Conservation (phyloP, 495 filamentous ascomycete genomes). For the Hypoxylon subgilvum region DNA sequence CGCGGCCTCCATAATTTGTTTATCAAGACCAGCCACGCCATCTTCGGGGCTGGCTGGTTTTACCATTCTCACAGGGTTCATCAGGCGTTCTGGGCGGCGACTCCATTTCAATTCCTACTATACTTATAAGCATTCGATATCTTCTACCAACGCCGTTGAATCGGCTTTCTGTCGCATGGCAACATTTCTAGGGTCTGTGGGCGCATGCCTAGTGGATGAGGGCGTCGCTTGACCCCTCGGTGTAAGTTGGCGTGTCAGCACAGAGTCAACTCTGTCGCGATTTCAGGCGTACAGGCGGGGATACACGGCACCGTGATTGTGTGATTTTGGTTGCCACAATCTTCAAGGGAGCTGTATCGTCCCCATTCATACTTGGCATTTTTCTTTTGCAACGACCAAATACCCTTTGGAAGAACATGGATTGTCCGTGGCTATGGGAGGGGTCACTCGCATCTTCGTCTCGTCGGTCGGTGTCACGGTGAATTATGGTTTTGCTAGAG, state of each 20-base stretch:
- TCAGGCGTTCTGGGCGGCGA: constrained; percentile 35
- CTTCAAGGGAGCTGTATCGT: constrained; percentile 26
- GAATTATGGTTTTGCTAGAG: constrained; percentile 15
- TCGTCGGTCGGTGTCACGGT: constrained; percentile 27
- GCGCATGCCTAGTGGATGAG: constrained; percentile 16
- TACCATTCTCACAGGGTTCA: constrained; percentile 22
- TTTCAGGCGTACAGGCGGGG: constrained; percentile 27
- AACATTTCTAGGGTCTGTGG: constrained; percentile 13
- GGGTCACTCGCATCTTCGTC: constrained; percentile 9
- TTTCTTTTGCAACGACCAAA: constrained; percentile 19
- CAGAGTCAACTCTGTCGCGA: constrained; percentile 19
- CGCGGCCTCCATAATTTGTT: constrained; percentile 41
- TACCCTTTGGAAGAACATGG: constrained; percentile 20
- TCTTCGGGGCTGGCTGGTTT: constrained; percentile 11
- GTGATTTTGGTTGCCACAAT: constrained; percentile 7
- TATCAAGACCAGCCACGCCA: constrained; percentile 12
- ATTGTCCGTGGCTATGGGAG: constrained; percentile 25
- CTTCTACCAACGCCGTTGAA: constrained; percentile 14
- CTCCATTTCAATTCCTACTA: constrained; percentile 17
- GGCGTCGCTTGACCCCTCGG: constrained; percentile 16
- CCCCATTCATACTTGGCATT: constrained; percentile 14
- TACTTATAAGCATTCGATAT: constrained; percentile 30
- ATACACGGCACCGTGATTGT: constrained; percentile 25
- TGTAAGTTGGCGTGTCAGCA: constrained; percentile 32
- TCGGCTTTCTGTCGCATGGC: constrained; percentile 15